Evolutionary conservation across 2,329 filamentous ascomycete genomes (phyloP), one percentile per base, ranked within the genome.

Genomic region (Claviceps maximensis): DNA sequence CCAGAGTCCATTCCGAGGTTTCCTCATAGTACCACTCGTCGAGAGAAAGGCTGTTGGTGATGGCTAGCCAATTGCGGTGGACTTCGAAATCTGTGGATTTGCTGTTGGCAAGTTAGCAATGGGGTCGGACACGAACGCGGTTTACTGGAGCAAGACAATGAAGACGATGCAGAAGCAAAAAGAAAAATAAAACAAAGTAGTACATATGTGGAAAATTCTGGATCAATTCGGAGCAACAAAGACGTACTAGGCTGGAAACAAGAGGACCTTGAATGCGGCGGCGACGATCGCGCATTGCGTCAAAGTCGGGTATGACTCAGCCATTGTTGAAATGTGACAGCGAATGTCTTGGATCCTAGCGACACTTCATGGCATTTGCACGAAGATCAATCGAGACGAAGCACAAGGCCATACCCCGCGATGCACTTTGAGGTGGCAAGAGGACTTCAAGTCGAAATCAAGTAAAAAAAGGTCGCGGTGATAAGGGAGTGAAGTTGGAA

Each of bases 41-140:
- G 50, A 90, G 71, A 3, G 91, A 87, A 21, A 97, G 77, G 56
- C 87, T 95, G 70, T 95, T 78, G 4, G 93, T 97, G 61, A 97
- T 89, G 58, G 93, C 93, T 42, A 98, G 82, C 93, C 93, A 98
- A 74, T 98, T 98, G 59, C 93, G 84, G 71, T 98, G 93, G 53
- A 98, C 93, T 70, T 98, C 93, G 63, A 98, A 98, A 69, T 98
- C 93, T 61, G 93, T 98, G 6, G 93, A 98, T 76, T 95, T 96
- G 76, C 90, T 96, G 69, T 21, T 38, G 25, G 8, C 9, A 44
- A 15, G n/a, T 50, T 49, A 49, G 50, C 47, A 9, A 25, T 9
- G 4, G 33, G 38, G 42, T 19, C 13, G 21, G 15, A 21, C 2
- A 12, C 6, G 3, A 27, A 15, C n/a, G 31, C 19, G 27, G 54